A percentile compares a stretch with the other conserved stretches of the same genome.
phyloP scores from a whole-genome alignment of 805 yeast genomes.

The Candida palmyrensis region DNA sequence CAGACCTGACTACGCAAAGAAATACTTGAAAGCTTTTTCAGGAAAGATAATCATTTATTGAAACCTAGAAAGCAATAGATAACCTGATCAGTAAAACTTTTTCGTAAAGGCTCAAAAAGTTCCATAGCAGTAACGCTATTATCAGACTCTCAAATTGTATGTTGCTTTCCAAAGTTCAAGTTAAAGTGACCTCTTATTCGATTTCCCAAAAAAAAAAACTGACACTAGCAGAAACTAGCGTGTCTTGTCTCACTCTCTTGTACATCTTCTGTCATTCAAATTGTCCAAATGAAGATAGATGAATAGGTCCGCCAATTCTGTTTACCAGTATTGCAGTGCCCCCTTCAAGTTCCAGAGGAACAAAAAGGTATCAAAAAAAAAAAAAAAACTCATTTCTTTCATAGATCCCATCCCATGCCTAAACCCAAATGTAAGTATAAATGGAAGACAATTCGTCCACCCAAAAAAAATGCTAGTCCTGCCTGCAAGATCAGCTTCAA shows the following conservation, averaged over 20 bases:
- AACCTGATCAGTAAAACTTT: too few species aligned
- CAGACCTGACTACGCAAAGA: conserved; percentile 7
- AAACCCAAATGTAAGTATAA: conserved; percentile 8
- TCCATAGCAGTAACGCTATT: too few species aligned
- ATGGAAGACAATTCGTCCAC: conserved; percentile 3
- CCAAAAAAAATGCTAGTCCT: too few species aligned
- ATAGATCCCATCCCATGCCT: neutral
- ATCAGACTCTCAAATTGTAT: too few species aligned
- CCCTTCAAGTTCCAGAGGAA: too few species aligned
- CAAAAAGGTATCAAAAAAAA: conserved; percentile 3
- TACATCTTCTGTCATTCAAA: conserved; percentile 4
- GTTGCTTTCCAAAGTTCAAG: conserved; percentile 3
- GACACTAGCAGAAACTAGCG: too few species aligned
- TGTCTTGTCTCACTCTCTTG: conserved; percentile 1
- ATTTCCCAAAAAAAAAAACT: too few species aligned
- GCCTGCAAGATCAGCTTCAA: conserved; percentile 3
- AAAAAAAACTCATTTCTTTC: conserved; percentile 1
- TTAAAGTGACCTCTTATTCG: neutral
- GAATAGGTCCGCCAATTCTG: too few species aligned
- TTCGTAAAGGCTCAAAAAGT: too few species aligned
- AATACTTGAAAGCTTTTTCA: conserved; percentile 1
- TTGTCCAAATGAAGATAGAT: conserved; percentile 4
- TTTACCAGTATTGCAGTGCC: too few species aligned
- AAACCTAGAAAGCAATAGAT: conserved; percentile 9
- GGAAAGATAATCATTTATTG: conserved; percentile 8